Base-by-base conservation (phyloP, 805 yeast genomes). In the Kurtzmaniella fragi region DNA sequence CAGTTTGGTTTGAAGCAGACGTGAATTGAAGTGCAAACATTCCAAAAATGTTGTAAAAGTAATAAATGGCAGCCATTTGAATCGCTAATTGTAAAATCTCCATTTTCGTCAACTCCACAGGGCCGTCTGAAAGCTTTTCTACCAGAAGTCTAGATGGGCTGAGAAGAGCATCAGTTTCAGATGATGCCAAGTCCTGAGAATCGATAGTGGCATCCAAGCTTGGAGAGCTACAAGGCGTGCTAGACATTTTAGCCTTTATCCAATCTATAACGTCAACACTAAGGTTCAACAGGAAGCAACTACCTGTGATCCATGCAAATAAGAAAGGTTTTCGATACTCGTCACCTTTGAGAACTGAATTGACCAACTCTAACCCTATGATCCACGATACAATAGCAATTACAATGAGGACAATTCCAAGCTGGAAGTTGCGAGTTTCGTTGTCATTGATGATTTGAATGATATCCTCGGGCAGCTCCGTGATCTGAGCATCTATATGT, bases 1-100 rank as follows among this genome's bases (percentile, higher is more conserved):
- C 71, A 0, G 80, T 71, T 46, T 68, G 75, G 46, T 73, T 75
- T 15, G 80, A 70, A 0, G 79, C 77, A 9, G 76, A 66, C 0
- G 82, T 76, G 47, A 62, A 76, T 43, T 62, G 62, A 33, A 76
- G 58, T 2, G 75, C 57, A n/a, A 56, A 38, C 53, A 73, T 61
- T 3, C 61, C 71, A 41, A 63, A 57, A 8, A 62, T 46, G 40
- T 73, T 72, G 48, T 65, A 71, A 3, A 53, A 31, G 38, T 57
- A 67, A 49, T 76, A 76, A 7, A 74, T 59, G 2, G 64, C 31
- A 3, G 77, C 53, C 0, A 72, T 57, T 39, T 67, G 67, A 2
- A 59, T 20, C 0, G 75, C 71, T 8, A 75, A 54, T 1, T 43
- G 28, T 2, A 59, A 31, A 3, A 73, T 56, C 42, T 73, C 73